These are phyloP conservation scores for Metschnikowia baotianmanensis DNA, from an alignment of 805 yeast genomes.

Conservation along the genomic window DNA sequence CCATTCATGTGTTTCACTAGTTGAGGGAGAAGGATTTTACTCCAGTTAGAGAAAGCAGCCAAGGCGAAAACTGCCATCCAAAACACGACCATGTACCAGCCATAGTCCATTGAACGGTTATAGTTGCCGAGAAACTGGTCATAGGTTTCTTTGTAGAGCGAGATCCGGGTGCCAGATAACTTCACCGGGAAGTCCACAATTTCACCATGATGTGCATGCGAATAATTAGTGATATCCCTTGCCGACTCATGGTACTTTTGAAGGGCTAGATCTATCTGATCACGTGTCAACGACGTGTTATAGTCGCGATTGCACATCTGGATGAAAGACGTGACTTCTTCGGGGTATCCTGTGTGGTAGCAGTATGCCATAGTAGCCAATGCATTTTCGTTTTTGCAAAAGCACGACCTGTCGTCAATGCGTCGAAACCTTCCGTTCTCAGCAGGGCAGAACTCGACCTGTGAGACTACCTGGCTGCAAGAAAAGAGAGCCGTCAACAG, in stretches of 20 bases:
- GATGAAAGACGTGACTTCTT: slow-evolving; percentile 25
- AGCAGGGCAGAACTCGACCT: slow-evolving; percentile 22
- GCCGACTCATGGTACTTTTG: slow-evolving; percentile 9
- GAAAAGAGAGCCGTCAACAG: slow-evolving; percentile 30
- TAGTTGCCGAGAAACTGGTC: slow-evolving; percentile 41
- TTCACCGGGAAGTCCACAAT: slow-evolving; percentile 26
- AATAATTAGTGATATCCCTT: neutral
- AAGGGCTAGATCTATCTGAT: slow-evolving; percentile 23
- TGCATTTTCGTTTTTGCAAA: slow-evolving; percentile 30
- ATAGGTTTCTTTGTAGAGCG: slow-evolving; percentile 26
- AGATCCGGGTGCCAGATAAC: slow-evolving; percentile 22
- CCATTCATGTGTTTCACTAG: slow-evolving; percentile 22
- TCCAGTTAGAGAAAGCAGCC: slow-evolving; percentile 34
- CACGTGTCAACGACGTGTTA: slow-evolving; percentile 22
- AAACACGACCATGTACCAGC: slow-evolving; percentile 28
- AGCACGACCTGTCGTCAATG: slow-evolving; percentile 17
- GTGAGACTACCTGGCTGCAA: slow-evolving; percentile 27
- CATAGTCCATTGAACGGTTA: slow-evolving; percentile 38
- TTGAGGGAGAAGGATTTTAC: slow-evolving; percentile 28
- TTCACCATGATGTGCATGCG: neutral
- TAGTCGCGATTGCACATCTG: slow-evolving; percentile 24
- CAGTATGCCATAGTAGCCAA: slow-evolving; percentile 40
- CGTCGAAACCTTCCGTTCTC: neutral
- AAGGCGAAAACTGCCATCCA: slow-evolving; percentile 30
- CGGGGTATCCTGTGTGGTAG: slow-evolving; percentile 25